Percentiles rank a stretch among this genome's conserved stretches.
These are phyloP conservation scores for Kodamaea nitidulidarum DNA, from an alignment of 805 yeast genomes.

Conservation along the genomic window DNA sequence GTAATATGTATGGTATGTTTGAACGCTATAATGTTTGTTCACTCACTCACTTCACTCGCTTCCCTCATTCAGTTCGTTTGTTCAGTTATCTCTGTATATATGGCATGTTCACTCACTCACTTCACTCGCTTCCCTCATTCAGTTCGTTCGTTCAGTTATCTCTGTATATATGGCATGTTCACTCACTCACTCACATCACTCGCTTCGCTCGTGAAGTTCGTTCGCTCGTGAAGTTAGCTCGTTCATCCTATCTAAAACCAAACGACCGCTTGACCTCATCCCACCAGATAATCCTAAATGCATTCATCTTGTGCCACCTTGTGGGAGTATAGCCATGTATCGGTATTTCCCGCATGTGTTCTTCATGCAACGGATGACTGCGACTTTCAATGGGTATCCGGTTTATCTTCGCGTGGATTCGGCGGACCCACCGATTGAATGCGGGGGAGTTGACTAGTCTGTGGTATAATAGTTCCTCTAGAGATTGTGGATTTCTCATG, in stretches of 20 bases:
- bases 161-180: no score
- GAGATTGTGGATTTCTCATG: slow-evolving; percentile 13
- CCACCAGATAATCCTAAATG: slow-evolving; percentile 53
- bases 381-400: slow-evolving; percentile 46
- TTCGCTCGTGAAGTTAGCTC: no score
- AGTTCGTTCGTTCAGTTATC: no score
- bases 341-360: slow-evolving; percentile 17
- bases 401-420: slow-evolving; percentile 60
- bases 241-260: slow-evolving; percentile 24
- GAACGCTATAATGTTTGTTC: no score
- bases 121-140: no score
- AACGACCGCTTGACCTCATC: slow-evolving; percentile 58
- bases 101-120: no score
- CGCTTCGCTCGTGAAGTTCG: no score
- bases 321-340: slow-evolving; percentile 46
- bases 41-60: no score
- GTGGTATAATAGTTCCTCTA: slow-evolving; percentile 45
- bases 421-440: slow-evolving; percentile 60
- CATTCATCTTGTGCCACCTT: slow-evolving; percentile 51
- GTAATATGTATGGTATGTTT: no score
- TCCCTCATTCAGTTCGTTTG: no score
- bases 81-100: no score
- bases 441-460: slow-evolving; percentile 52
- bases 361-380: slow-evolving; percentile 9
- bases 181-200: no score